Evolutionary conservation across 805 yeast genomes (phyloP), one percentile per base, ranked within the genome.

Genomic region (Nakazawaea molendinolei): DNA sequence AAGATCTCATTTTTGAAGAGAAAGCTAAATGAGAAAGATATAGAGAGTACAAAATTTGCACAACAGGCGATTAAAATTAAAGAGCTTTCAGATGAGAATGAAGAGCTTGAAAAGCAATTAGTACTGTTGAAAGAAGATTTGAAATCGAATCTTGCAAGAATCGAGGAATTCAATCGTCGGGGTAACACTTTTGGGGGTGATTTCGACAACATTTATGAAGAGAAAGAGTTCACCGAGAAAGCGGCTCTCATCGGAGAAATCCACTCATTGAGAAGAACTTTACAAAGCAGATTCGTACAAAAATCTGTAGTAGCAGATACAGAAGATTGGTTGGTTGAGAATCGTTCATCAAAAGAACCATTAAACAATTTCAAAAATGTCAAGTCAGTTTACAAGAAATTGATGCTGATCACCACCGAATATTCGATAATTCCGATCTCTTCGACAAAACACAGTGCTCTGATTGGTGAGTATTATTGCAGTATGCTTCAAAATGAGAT

Each of bases 1-100:
- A 73, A 69, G 42, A 56, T 74, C 8, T 53, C 60, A 7, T 57
- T 72, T 2, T 48, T 74, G 24, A 67, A 71, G 42, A 56, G 61
- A 5, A 71, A 69, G 43, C 51, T 74, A 45, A 44, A 44, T 12
- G 53, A 61, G 3, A 48, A 61, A 5, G 50, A 53, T 25, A 46
- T 46, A 0, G 56, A 58, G 13, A 64, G 61, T 22, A 41, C 43
- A 8, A 52, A 49, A 13, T 34, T 62, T 3, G 31, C 41, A 1
- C 46, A 50, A 5, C 35, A 55, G 9, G 32, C 43, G 17, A 5
- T 34, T 31, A 40, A 42, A 44, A n/a, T 65, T 18, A 39, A 43
- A 6, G 45, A 43, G 8, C 36, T 58, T 30, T 53, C 53, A 18
- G 22, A 27, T 1, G 45, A 53, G 14, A 52, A 53, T 21, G 47